A percentile compares a stretch with the other conserved stretches of the same genome.
phyloP scores from a whole-genome alignment of 768 basidiomycete genomes.

The Vararia minispora region DNA sequence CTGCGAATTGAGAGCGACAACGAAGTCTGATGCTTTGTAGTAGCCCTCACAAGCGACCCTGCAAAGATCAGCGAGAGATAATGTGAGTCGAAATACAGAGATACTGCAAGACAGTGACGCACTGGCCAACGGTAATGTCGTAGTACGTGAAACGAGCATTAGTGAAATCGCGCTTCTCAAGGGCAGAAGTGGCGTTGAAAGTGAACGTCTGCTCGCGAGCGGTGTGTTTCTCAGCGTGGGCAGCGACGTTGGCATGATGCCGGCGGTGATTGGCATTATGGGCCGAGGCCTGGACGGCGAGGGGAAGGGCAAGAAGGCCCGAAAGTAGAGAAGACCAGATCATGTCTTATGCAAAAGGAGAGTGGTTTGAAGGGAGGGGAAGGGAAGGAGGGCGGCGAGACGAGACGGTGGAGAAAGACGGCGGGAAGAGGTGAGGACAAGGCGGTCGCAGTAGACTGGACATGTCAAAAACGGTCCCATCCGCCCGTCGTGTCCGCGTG shows the following conservation, averaged over 20 bases:
- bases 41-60: conserved; percentile 8
- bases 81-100: not conserved
- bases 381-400: too few relatives aligned
- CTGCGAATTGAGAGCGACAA: conserved; percentile 11
- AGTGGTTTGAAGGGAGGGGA: too few relatives aligned
- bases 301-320: conserved; percentile 8
- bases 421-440: too few relatives aligned
- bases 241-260: conserved; percentile 7
- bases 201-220: conserved; percentile 5
- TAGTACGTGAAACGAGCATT: conserved; percentile 5
- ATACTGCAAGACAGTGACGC: not conserved
- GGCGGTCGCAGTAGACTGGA: too few relatives aligned
- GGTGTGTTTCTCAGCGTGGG: too few relatives aligned
- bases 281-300: conserved; percentile 3
- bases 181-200: too few relatives aligned
- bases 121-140: conserved; percentile 8
- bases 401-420: too few relatives aligned
- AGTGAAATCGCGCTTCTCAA: not conserved
- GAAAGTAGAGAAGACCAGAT: too few relatives aligned
- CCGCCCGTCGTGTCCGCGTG: too few relatives aligned
- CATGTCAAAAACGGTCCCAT: too few relatives aligned
- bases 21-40: not conserved
- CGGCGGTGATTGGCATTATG: not conserved
- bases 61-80: not conserved
- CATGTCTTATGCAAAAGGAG: too few relatives aligned